Conservation (phyloP, 2,329 filamentous ascomycete genomes). For the Alternaria viburni region DNA sequence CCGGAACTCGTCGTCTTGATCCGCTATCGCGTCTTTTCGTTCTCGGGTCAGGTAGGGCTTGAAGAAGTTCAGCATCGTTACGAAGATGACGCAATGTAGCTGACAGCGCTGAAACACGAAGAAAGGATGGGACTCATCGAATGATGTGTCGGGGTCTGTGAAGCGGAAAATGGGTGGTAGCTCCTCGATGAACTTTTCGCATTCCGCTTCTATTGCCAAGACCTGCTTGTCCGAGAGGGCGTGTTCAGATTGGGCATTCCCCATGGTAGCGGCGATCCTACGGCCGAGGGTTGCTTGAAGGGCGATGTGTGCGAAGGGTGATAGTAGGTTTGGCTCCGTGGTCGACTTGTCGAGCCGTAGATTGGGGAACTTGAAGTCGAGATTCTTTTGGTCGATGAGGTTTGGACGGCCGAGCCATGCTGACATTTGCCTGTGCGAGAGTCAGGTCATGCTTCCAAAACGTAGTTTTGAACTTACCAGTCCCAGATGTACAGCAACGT, state of each 20-base stretch:
- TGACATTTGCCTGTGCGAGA: slow-evolving; percentile 47
- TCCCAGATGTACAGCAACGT: slow-evolving; percentile 57
- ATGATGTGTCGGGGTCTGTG: slow-evolving; percentile 50
- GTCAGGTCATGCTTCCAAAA: not conserved
- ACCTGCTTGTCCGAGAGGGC: slow-evolving; percentile 31
- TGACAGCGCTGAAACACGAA: slow-evolving; percentile 56
- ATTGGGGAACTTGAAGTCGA: slow-evolving; percentile 50
- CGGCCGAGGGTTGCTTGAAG: slow-evolving; percentile 50
- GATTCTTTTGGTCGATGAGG: slow-evolving; percentile 52
- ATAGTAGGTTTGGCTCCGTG: slow-evolving; percentile 47
- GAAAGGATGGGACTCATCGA: slow-evolving; percentile 53
- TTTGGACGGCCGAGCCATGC: slow-evolving; percentile 53
- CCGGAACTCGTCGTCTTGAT: slow-evolving; percentile 49
- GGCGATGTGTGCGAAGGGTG: slow-evolving; percentile 53
- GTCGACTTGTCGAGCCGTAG: slow-evolving; percentile 47
- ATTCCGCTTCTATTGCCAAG: slow-evolving; percentile 38
- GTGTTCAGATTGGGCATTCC: slow-evolving; percentile 21
- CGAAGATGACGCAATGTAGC: slow-evolving; percentile 54
- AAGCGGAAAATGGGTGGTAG: slow-evolving; percentile 54
- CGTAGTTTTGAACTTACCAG: slow-evolving; percentile 44
- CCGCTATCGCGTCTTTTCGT: slow-evolving; percentile 31
- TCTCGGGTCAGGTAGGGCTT: slow-evolving; percentile 55
- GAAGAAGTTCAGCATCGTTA: slow-evolving; percentile 56
- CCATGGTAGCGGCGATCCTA: slow-evolving; percentile 33
- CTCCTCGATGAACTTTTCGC: slow-evolving; percentile 53